phyloP scores from a whole-genome alignment of 257 asterid species.

The Ilex asprella region DNA sequence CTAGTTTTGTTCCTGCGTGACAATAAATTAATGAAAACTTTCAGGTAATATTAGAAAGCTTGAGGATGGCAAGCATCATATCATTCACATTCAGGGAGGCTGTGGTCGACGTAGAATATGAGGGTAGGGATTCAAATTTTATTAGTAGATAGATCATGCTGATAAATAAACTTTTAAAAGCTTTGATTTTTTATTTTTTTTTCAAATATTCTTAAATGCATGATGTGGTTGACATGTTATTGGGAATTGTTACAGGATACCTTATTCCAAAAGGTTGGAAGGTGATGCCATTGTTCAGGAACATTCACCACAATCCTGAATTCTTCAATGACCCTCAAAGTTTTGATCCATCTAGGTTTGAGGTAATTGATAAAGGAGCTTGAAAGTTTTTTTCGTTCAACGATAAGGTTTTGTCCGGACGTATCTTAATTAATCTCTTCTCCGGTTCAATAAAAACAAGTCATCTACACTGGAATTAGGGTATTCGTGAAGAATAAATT shows the following conservation, averaged over 20 bases:
- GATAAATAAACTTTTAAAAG: neutral
- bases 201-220: neutral
- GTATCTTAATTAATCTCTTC: too few species aligned
- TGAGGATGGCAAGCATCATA: slow-evolving; percentile 87
- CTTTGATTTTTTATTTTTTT: neutral
- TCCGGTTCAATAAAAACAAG: too few species aligned
- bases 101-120: slow-evolving; percentile 73
- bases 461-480: too few species aligned
- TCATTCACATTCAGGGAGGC: slow-evolving; percentile 94
- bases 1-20: too few species aligned
- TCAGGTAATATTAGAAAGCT: slow-evolving; percentile 78
- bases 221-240: neutral
- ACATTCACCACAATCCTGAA: slow-evolving; percentile 85
- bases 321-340: slow-evolving; percentile 64
- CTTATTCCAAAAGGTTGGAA: slow-evolving; percentile 96
- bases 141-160: neutral
- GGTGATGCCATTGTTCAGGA: slow-evolving; percentile 90
- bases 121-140: slow-evolving; percentile 33
- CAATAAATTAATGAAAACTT: neutral
- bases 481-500: too few species aligned
- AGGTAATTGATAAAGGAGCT: slow-evolving; percentile 35
- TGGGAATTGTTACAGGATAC: slow-evolving; percentile 41
- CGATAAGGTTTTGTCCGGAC: too few species aligned
- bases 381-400: too few species aligned
- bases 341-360: slow-evolving; percentile 71